Conservation (phyloP, 768 basidiomycete species). For the Xerocomus spinulosus region DNA sequence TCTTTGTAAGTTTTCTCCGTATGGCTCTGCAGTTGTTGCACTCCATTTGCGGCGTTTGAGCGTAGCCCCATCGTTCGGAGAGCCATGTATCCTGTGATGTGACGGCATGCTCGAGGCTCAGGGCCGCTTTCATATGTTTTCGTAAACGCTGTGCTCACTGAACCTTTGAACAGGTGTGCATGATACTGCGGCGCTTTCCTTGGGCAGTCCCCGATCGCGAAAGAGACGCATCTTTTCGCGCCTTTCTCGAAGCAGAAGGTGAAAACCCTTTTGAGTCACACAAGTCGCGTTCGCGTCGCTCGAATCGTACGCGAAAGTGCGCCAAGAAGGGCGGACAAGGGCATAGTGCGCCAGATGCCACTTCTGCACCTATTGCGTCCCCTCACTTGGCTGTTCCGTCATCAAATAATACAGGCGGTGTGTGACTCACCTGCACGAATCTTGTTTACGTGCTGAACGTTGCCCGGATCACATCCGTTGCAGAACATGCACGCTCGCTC, state of each 20-base stretch:
- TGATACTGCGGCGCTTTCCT: slow-evolving; percentile 95
- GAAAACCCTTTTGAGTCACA: slow-evolving; percentile 49
- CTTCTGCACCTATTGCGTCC: slow-evolving; percentile 1
- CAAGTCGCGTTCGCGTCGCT: slow-evolving; percentile 15
- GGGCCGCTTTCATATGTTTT: slow-evolving; percentile 6
- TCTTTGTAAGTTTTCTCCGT: slow-evolving; percentile 62
- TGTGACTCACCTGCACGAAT: slow-evolving; percentile 9
- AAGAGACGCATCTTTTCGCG: slow-evolving; percentile 84
- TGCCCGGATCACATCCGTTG: background rate
- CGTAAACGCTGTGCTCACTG: slow-evolving; percentile 11
- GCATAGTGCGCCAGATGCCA: background rate
- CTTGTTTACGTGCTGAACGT: slow-evolving; percentile 11
- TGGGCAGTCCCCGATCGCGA: slow-evolving; percentile 98
- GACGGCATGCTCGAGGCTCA: slow-evolving; percentile 1
- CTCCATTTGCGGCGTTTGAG: background rate
- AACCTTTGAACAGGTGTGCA: slow-evolving; percentile 50
- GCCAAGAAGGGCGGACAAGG: slow-evolving; percentile 5
- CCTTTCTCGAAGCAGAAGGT: slow-evolving; percentile 91
- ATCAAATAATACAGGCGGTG: slow-evolving; percentile 17
- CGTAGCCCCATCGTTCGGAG: background rate
- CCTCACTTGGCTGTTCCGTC: slow-evolving; percentile 3
- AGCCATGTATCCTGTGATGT: background rate
- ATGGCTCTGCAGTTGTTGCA: background rate
- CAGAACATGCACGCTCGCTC: slow-evolving; percentile 15
- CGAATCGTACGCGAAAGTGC: slow-evolving; percentile 6